These are phyloP conservation scores for Ustilago crameri DNA, from an alignment of 1,284 basidiomycete species.

Conservation along the genomic window DNA sequence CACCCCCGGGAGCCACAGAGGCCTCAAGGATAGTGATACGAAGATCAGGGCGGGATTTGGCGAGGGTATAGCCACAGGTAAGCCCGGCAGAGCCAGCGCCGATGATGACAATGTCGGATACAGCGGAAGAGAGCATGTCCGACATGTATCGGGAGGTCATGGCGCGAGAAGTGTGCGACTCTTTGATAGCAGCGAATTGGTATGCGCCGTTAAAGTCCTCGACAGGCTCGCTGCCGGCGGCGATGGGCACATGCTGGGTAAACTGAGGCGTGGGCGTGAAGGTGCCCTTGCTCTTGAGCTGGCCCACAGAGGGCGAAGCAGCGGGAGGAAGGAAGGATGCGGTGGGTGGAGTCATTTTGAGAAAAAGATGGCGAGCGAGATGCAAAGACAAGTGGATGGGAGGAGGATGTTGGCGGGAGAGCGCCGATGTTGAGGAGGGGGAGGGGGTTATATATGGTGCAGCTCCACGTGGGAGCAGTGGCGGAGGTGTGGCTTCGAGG, in stretches of 20 bases:
- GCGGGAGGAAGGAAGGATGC: slow-evolving; percentile 42
- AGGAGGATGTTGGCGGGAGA: neutral
- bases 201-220: slow-evolving; percentile 64
- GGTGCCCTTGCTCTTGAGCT: slow-evolving; percentile 35
- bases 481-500: too few species aligned
- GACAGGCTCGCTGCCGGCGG: slow-evolving; percentile 57
- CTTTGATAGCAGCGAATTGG: slow-evolving; percentile 64
- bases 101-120: slow-evolving; percentile 83
- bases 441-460: too few species aligned
- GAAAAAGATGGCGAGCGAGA: neutral
- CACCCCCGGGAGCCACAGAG: slow-evolving; percentile 78
- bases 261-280: slow-evolving; percentile 19
- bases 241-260: slow-evolving; percentile 55
- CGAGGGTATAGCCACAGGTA: slow-evolving; percentile 77
- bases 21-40: slow-evolving; percentile 85
- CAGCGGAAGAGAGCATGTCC: slow-evolving; percentile 69
- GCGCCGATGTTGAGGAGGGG: neutral
- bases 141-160: slow-evolving; percentile 63
- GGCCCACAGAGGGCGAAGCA: slow-evolving; percentile 3
- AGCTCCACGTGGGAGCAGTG: too few species aligned
- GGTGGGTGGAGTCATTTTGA: slow-evolving; percentile 56
- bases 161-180: slow-evolving; percentile 61
- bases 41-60: slow-evolving; percentile 79
- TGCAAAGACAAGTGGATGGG: neutral
- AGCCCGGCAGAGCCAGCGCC: slow-evolving; percentile 83